phyloP scores from a whole-genome alignment of 352 stramenopile species.

The Pythium sp. region DNA sequence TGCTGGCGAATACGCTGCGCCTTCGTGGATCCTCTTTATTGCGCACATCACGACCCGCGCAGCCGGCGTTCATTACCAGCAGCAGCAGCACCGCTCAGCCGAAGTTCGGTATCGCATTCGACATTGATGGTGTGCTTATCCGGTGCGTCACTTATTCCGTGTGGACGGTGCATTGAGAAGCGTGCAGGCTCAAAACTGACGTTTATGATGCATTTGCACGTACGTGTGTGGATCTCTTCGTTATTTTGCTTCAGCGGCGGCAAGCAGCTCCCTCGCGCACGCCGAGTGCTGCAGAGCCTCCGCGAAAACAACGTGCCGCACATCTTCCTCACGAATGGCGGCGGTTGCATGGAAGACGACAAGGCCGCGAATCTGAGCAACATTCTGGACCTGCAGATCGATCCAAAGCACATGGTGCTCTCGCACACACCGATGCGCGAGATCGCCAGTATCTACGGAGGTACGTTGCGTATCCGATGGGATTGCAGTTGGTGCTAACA shows the following conservation, averaged over 20 bases:
- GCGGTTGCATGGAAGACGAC: slow-evolving; percentile 79
- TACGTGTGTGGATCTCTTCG: neutral
- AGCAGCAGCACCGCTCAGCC: slow-evolving; percentile 9
- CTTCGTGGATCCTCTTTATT: neutral
- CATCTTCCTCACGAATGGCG: slow-evolving; percentile 90
- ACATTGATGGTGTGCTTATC: slow-evolving; percentile 91
- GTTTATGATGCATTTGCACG: neutral
- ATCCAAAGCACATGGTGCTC: slow-evolving; percentile 75
- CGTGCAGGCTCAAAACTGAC: neutral
- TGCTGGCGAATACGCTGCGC: neutral
- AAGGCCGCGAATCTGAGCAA: slow-evolving; percentile 80
- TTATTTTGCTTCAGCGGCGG: slow-evolving; percentile 38
- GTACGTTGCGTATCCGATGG: slow-evolving; percentile 19
- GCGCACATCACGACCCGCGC: neutral
- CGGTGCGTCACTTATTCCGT: slow-evolving; percentile 29
- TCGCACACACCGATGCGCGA: slow-evolving; percentile 90
- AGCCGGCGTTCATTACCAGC: neutral
- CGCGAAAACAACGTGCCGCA: slow-evolving; percentile 65
- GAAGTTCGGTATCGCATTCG: slow-evolving; percentile 85
- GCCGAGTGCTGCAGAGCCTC: slow-evolving; percentile 65
- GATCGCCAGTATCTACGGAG: slow-evolving; percentile 57
- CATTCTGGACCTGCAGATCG: slow-evolving; percentile 57
- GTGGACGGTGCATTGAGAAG: neutral
- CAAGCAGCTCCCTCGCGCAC: slow-evolving; percentile 65
- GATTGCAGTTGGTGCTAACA: neutral